These are phyloP conservation scores for Sphagnum contortum DNA, from an alignment of 225 moss, liverwort and hornwort genomes.

Conservation along the genomic window DNA sequence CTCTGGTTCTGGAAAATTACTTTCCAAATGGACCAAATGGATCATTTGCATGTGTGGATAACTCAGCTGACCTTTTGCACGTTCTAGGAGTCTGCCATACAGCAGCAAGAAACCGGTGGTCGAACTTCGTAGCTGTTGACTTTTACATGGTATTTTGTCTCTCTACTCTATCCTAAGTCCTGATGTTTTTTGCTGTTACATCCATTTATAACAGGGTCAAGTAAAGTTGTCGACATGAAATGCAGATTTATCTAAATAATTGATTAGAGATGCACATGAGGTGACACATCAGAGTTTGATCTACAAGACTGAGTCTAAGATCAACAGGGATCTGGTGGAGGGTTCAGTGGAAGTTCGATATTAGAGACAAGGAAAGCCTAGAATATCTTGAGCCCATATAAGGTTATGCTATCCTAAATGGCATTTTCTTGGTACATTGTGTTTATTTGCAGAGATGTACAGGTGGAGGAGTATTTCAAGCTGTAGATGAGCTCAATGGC, in stretches of 20 bases:
- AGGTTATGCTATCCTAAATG: neutral
- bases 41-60: constrained; percentile 40
- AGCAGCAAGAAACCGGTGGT: constrained; percentile 78
- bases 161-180: neutral
- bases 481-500: constrained; percentile 39
- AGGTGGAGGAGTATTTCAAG: constrained; percentile 39
- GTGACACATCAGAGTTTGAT: too few relatives aligned
- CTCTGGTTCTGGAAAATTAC: constrained; percentile 72
- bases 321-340: too few relatives aligned
- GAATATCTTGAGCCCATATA: too few relatives aligned
- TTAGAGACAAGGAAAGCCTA: too few relatives aligned
- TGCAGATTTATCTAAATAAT: too few relatives aligned
- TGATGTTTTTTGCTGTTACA: neutral
- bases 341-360: too few relatives aligned
- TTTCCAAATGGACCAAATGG: constrained; percentile 46
- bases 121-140: constrained; percentile 85
- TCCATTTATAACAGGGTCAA: too few relatives aligned
- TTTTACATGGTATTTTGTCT: constrained; percentile 58
- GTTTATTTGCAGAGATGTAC: constrained; percentile 29
- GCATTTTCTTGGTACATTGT: neutral
- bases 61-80: constrained; percentile 39
- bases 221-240: too few relatives aligned
- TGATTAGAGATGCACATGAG: too few relatives aligned
- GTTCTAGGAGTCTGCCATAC: constrained; percentile 55
- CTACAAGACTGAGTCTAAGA: too few relatives aligned